phyloP scores from a whole-genome alignment of 208 protist species.

The Wallacemonas sp. region DNA sequence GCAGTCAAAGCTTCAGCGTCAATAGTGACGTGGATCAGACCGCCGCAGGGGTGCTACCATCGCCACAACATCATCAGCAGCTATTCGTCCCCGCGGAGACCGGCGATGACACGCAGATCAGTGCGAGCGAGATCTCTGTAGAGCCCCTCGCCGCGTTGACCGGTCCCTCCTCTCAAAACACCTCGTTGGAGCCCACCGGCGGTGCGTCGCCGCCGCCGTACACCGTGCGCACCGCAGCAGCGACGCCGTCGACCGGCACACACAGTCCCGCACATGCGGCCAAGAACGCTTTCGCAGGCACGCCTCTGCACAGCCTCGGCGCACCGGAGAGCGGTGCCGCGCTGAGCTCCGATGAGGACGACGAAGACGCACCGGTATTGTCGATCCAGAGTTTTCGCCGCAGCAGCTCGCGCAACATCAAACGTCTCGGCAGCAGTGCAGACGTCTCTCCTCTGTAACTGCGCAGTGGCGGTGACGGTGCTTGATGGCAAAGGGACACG shows the following conservation, averaged over 20 bases:
- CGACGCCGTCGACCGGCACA: not conserved
- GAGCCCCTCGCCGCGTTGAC: not conserved
- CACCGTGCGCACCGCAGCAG: not conserved
- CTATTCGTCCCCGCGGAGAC: not conserved
- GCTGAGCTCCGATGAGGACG: slow-evolving; percentile 9
- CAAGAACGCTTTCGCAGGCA: not conserved
- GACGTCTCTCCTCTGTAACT: not conserved
- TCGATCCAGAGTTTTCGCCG: slow-evolving; percentile 45
- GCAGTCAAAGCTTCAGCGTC: not conserved
- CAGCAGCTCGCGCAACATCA: slow-evolving; percentile 10
- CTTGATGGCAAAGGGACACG: not conserved
- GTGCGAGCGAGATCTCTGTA: not conserved
- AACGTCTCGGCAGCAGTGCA: slow-evolving; percentile 1
- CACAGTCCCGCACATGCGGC: not conserved
- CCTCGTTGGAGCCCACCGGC: not conserved
- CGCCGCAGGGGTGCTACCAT: too few relatives aligned
- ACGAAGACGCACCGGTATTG: slow-evolving; percentile 42
- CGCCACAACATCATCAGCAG: not conserved
- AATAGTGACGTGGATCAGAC: not conserved
- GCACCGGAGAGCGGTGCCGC: too few relatives aligned
- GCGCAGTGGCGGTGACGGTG: too few relatives aligned
- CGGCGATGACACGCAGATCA: not conserved
- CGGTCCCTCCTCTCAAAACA: not conserved
- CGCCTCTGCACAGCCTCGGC: too few relatives aligned
- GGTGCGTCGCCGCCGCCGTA: not conserved